Conservation (phyloP, 345 rosid genomes). For the Streptanthus diversifolius region DNA sequence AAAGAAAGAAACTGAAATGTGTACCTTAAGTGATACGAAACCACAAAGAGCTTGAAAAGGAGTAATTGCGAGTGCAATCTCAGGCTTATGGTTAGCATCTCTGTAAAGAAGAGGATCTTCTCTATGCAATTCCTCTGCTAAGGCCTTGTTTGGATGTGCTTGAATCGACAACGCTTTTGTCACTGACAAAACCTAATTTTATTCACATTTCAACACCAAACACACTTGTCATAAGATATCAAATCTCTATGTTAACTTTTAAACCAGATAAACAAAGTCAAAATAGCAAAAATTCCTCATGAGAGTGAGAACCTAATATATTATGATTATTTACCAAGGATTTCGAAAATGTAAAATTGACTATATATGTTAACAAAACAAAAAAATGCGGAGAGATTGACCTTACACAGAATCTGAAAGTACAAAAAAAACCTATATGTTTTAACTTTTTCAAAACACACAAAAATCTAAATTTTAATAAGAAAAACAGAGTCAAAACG, state of each 20-base stretch:
- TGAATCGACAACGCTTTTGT: constrained; percentile 90
- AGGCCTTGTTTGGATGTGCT: constrained; percentile 91
- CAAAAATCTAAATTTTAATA: neutral
- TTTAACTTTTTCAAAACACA: neutral
- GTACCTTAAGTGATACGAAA: constrained; percentile 63
- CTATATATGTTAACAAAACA: neutral
- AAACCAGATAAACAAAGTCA: neutral
- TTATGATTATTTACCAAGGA: neutral
- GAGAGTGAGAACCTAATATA: neutral
- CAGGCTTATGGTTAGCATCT: constrained; percentile 92
- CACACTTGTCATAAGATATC: neutral
- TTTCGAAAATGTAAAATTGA: neutral
- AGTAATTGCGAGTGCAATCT: constrained; percentile 95
- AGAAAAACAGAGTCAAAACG: constrained; percentile 3
- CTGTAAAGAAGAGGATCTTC: constrained; percentile 61
- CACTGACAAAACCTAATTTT: constrained; percentile 71
- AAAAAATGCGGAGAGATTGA: neutral
- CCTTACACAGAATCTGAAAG: neutral
- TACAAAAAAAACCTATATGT: neutral
- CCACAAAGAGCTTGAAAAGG: constrained; percentile 92
- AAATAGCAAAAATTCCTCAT: neutral
- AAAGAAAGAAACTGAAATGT: neutral
- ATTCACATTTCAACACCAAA: neutral
- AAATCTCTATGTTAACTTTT: neutral
- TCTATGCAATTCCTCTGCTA: constrained; percentile 67